These are phyloP conservation scores for Sugiyamaella americana DNA, from an alignment of 805 yeast species.

Conservation along the genomic window DNA sequence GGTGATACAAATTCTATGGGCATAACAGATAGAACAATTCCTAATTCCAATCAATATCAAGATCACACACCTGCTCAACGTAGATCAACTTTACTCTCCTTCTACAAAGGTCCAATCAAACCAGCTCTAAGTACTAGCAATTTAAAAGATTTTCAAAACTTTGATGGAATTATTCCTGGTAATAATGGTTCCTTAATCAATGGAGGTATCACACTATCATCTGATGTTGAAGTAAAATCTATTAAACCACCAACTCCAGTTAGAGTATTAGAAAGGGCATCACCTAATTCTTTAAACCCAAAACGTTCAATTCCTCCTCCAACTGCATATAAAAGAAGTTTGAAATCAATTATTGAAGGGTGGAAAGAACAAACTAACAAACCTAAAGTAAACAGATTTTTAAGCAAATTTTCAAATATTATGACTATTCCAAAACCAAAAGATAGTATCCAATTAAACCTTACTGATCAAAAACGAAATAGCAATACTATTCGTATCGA, in stretches of 20 bases:
- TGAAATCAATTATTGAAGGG: neutral
- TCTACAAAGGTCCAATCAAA: conserved; percentile 17
- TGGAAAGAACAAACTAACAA: neutral
- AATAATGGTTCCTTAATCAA: conserved; percentile 15
- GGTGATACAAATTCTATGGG: neutral
- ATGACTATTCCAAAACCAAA: neutral
- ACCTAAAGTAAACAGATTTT: neutral
- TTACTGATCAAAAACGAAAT: conserved; percentile 7
- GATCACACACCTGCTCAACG: conserved; percentile 1
- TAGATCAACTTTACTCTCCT: conserved; percentile 14
- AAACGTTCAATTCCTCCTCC: neutral
- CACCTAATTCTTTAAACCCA: neutral
- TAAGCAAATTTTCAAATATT: neutral
- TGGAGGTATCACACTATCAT: conserved; percentile 24
- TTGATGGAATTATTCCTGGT: conserved; percentile 3
- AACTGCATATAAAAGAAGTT: neutral
- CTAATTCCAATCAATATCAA: no score
- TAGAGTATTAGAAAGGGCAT: neutral
- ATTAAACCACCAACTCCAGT: conserved; percentile 14
- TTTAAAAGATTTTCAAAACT: neutral
- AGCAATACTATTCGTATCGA: conserved; percentile 17
- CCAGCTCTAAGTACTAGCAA: conserved; percentile 7
- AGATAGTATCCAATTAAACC: neutral
- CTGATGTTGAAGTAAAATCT: conserved; percentile 16
- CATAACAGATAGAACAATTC: no score